Conservation (phyloP, 1,139 yeast genomes). For the Nakaseomyces delphensis region DNA sequence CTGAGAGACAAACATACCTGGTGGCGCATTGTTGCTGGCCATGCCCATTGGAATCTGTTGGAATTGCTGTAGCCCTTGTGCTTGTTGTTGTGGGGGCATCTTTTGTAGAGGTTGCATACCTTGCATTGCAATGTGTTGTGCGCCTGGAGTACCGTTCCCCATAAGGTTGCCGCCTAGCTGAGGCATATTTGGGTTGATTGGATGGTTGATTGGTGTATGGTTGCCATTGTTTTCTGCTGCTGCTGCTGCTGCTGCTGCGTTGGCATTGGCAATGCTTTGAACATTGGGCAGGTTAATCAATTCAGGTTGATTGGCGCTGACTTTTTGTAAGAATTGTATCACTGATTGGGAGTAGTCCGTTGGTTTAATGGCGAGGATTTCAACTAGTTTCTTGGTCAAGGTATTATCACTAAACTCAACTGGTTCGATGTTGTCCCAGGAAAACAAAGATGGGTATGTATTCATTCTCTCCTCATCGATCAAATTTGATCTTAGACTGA, state of each 20-base stretch:
- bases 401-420: conserved; percentile 26
- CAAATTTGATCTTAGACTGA: conserved; percentile 33
- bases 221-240: conserved; percentile 4
- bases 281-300: conserved; percentile 8
- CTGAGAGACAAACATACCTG: conserved; percentile 36
- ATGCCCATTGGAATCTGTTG: conserved; percentile 6
- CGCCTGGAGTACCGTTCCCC: conserved; percentile 5
- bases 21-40: conserved; percentile 33
- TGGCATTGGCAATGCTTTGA: conserved; percentile 12
- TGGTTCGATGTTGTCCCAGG: conserved; percentile 32
- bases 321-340: conserved; percentile 26
- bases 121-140: conserved; percentile 16
- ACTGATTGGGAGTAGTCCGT: conserved; percentile 30
- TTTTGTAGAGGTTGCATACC: conserved; percentile 24
- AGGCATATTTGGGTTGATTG: conserved; percentile 3
- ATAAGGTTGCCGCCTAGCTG: conserved; percentile 1
- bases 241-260: conserved; percentile 5
- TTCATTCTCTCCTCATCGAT: conserved; percentile 32
- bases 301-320: conserved; percentile 12
- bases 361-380: conserved; percentile 29
- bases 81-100: conserved; percentile 13
- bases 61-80: conserved; percentile 14
- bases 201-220: conserved; percentile 6
- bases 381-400: conserved; percentile 28
- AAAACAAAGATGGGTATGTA: conserved; percentile 38